Base-by-base conservation (phyloP, 2,329 filamentous ascomycete genomes). In the Aspergillus tamarii region DNA sequence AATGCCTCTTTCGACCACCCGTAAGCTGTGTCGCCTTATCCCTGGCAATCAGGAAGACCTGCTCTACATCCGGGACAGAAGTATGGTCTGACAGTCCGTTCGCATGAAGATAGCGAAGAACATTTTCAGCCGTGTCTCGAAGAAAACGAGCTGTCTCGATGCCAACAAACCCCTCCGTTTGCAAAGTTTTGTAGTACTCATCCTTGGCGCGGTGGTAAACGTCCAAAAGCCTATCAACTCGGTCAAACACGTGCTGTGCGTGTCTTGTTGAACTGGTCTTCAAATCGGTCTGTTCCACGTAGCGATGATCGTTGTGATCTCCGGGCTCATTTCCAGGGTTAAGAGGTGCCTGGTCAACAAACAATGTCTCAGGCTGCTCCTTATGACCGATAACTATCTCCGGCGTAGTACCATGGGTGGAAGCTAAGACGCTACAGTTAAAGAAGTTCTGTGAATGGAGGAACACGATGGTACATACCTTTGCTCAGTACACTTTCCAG, bases 101-200 rank as follows among this genome's bases (percentile, higher is more conserved):
- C 11, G 70, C 59, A 30, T 68, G 63, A 10, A 82, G 67, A 54
- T 78, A 78, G 16, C 70, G 68, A 19, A 80, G 69, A 1, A 74
- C 70, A 59, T 81, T 81, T 62, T 82, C 80, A 7, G 79, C 78
- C 1, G 78, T 81, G 66, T 82, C 80, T 4, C 80, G 77, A 30
- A 82, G 75, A 57, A 81, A 82, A 56, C 76, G 77, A 28, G 78
- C 76, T 1, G 74, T 69, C 26, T 69, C 66, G 41, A 70, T 66
- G 36, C 68, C 69, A 4, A 69, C 63, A 3, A 69, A 60, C 34
- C 68, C 72, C 34, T 75, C 65, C 34, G 59, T 64, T 43, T 70
- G 60, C 43, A 70, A 68, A 34, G 74, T 63, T 5, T 64, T 66
- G 62, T 76, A 70, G 66, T 78, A 80, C 7, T 82, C 78, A 1